Percentiles rank a stretch among this genome's conserved stretches.
phyloP scores from a whole-genome alignment of 2,329 filamentous ascomycete species.

The Stagonosporopsis rhizophila region DNA sequence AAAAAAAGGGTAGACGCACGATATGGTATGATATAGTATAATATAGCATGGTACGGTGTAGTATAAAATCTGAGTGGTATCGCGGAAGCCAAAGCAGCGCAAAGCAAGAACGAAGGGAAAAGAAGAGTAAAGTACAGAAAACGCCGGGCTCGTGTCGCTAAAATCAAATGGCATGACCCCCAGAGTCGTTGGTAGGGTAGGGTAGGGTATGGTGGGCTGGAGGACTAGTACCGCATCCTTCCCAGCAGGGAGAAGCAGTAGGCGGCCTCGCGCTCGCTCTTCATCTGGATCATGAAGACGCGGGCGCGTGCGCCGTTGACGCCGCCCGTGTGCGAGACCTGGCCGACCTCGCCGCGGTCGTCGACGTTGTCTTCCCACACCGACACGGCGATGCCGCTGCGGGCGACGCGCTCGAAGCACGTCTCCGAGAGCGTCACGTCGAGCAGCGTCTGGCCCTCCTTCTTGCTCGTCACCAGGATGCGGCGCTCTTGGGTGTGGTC shows the following conservation, averaged over 20 bases:
- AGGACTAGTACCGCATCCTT: conserved; percentile 55
- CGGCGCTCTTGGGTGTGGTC: conserved; percentile 74
- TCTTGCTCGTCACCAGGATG: conserved; percentile 77
- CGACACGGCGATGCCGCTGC: conserved; percentile 85
- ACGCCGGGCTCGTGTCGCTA: too few species aligned
- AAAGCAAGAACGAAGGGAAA: too few species aligned
- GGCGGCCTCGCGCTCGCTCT: conserved; percentile 56
- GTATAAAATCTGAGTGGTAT: too few species aligned
- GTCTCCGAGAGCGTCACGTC: conserved; percentile 86
- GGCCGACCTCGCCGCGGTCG: conserved; percentile 64
- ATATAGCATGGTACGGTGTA: too few species aligned
- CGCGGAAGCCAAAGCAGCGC: too few species aligned
- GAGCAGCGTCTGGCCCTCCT: conserved; percentile 71
- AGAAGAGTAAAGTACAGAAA: too few species aligned
- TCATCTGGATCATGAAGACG: conserved; percentile 70
- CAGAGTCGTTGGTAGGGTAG: too few species aligned
- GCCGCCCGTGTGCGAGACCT: conserved; percentile 65
- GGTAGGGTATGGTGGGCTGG: too few species aligned
- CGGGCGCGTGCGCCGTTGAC: conserved; percentile 61
- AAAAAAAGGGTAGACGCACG: too few species aligned
- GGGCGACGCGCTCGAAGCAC: conserved; percentile 83
- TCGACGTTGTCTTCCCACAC: conserved; percentile 73
- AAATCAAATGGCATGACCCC: too few species aligned
- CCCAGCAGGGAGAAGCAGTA: conserved; percentile 58
- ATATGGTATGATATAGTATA: too few species aligned